Conservation (phyloP, 2,329 filamentous ascomycete genomes). For the Alternaria arbusti region DNA sequence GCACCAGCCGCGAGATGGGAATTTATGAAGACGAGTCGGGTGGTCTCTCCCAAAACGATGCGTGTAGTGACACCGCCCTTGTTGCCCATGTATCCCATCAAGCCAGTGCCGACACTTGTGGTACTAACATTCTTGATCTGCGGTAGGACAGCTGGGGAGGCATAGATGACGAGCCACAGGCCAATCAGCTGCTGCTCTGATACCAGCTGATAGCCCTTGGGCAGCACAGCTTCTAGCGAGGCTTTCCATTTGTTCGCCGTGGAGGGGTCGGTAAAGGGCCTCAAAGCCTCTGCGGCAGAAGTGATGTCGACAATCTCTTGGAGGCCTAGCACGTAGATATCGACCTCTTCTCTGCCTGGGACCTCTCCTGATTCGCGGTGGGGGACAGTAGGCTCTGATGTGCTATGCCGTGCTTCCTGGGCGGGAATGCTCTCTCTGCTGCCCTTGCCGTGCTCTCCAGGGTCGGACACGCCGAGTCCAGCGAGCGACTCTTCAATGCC, state of each 20-base stretch:
- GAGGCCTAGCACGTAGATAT: conserved; percentile 86
- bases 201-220: conserved; percentile 76
- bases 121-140: conserved; percentile 84
- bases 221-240: conserved; percentile 75
- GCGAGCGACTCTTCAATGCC: conserved; percentile 70
- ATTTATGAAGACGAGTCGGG: conserved; percentile 87
- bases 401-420: conserved; percentile 55
- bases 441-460: conserved; percentile 40
- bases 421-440: conserved; percentile 54
- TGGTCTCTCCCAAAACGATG: conserved; percentile 87
- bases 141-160: conserved; percentile 74
- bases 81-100: conserved; percentile 94
- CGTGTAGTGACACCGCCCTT: conserved; percentile 88
- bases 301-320: conserved; percentile 92
- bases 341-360: conserved; percentile 72
- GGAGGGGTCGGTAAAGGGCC: conserved; percentile 74
- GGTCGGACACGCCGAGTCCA: conserved; percentile 51
- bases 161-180: conserved; percentile 82
- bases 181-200: conserved; percentile 87
- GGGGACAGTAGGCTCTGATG: conserved; percentile 53
- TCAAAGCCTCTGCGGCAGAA: conserved; percentile 78
- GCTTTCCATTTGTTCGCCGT: conserved; percentile 81
- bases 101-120: conserved; percentile 82
- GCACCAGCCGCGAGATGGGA: conserved; percentile 88
- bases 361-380: conserved; percentile 55